Conservation (phyloP, 2,329 filamentous ascomycete species). For the Aspergillus sp. region DNA sequence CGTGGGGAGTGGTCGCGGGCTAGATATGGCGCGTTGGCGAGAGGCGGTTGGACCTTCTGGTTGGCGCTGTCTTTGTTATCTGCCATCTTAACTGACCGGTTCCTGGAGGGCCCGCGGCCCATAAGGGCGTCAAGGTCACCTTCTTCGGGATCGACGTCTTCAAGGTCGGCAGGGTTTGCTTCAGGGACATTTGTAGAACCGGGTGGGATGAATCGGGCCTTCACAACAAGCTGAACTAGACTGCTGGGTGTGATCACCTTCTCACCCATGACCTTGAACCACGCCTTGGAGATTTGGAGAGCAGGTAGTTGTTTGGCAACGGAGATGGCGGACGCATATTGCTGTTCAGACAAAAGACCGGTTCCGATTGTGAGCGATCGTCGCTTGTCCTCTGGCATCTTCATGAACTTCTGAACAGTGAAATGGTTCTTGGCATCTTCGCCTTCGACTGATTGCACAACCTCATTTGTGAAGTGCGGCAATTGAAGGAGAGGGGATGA, state of each 20-base stretch:
- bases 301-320: slow-evolving; percentile 83
- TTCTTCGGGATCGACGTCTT: slow-evolving; percentile 90
- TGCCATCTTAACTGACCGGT: slow-evolving; percentile 63
- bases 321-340: slow-evolving; percentile 73
- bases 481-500: slow-evolving; percentile 89
- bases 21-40: slow-evolving; percentile 89
- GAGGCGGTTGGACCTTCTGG: slow-evolving; percentile 70
- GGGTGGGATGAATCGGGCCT: slow-evolving; percentile 89
- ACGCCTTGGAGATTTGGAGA: slow-evolving; percentile 83
- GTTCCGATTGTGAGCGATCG: slow-evolving; percentile 68
- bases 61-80: slow-evolving; percentile 56
- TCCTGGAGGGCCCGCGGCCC: slow-evolving; percentile 65
- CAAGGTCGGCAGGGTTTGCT: slow-evolving; percentile 75
- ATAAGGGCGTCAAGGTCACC: slow-evolving; percentile 84
- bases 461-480: slow-evolving; percentile 73
- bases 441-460: slow-evolving; percentile 50
- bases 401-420: slow-evolving; percentile 86
- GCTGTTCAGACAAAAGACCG: slow-evolving; percentile 67
- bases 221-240: slow-evolving; percentile 90
- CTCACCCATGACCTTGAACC: slow-evolving; percentile 98
- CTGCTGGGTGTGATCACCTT: slow-evolving; percentile 88
- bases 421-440: slow-evolving; percentile 70
- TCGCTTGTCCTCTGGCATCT: slow-evolving; percentile 71
- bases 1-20: slow-evolving; percentile 83
- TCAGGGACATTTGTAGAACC: slow-evolving; percentile 73